phyloP scores from a whole-genome alignment of 1,284 basidiomycete genomes.

The Boletus albobrunnescens region DNA sequence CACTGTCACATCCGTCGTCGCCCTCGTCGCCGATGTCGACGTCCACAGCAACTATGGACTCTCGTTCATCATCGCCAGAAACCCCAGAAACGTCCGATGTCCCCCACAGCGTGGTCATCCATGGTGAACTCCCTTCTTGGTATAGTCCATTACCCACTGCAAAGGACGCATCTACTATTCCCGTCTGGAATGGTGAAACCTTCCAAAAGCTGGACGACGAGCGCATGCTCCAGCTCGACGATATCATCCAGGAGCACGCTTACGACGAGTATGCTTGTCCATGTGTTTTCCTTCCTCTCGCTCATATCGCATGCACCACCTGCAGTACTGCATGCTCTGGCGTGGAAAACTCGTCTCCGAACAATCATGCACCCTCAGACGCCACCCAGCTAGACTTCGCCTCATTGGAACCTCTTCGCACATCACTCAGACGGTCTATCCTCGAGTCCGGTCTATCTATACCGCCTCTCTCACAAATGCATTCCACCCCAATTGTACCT shows the following conservation, averaged over 20 bases:
- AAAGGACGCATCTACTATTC: conserved; percentile 35
- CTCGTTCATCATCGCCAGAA: conserved; percentile 65
- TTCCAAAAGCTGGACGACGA: conserved; percentile 46
- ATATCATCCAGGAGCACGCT: conserved; percentile 64
- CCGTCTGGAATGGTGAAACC: conserved; percentile 30
- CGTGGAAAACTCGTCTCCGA: conserved; percentile 16
- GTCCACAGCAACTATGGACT: conserved; percentile 50
- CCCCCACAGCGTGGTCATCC: conserved; percentile 45
- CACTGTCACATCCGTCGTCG: conserved; percentile 1
- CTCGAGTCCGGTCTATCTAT: conserved; percentile 24
- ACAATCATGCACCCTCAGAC: conserved; percentile 7
- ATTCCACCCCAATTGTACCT: conserved; percentile 35
- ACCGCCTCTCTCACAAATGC: conserved; percentile 31
- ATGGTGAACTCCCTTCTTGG: conserved; percentile 57
- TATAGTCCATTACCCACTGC: conserved; percentile 45
- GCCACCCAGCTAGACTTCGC: conserved; percentile 7
- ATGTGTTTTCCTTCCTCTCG: not conserved
- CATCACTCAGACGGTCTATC: conserved; percentile 17
- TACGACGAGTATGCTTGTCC: conserved; percentile 60
- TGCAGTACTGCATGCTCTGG: conserved; percentile 23
- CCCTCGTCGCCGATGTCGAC: conserved; percentile 42
- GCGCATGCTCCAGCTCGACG: conserved; percentile 60
- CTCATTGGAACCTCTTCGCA: conserved; percentile 8
- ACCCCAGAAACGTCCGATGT: conserved; percentile 63
- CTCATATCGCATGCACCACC: conserved; percentile 3